phyloP scores from a whole-genome alignment of 129 eudicot species.

The Artemisia annua region DNA sequence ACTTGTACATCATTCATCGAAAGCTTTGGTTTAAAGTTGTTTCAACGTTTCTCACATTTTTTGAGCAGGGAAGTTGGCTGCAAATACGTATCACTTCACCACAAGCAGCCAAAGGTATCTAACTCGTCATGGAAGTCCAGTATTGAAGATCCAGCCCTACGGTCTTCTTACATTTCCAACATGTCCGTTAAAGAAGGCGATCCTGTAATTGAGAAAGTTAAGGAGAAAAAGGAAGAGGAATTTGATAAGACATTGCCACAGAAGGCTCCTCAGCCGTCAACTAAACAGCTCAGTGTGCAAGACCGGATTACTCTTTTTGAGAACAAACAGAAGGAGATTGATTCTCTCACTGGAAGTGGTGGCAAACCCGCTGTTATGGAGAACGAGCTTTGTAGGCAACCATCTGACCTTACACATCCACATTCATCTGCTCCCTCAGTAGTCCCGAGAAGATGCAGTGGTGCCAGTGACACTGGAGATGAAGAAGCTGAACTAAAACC shows the following conservation, averaged over 20 bases:
- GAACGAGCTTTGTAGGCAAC: background rate
- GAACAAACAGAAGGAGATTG: conserved; percentile 3
- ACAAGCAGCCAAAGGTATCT: conserved; percentile 59
- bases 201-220: background rate
- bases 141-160: conserved; percentile 40
- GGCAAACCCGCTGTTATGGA: background rate
- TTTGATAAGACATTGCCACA: background rate
- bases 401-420: background rate
- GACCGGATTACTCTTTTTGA: conserved; percentile 8
- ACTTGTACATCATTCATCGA: conserved; percentile 2
- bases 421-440: background rate
- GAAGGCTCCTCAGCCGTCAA: background rate
- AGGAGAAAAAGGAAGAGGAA: conserved; percentile 1
- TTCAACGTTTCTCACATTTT: conserved; percentile 8
- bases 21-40: background rate
- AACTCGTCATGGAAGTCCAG: conserved; percentile 38
- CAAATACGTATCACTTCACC: conserved; percentile 50
- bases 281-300: conserved; percentile 10
- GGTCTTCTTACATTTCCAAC: conserved; percentile 64
- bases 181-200: conserved; percentile 57
- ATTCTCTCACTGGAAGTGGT: background rate
- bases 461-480: background rate
- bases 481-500: background rate
- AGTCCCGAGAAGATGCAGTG: background rate
- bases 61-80: conserved; percentile 66